Conservation (phyloP, 192 early-diverging fungal species). For the Endogone sp. region DNA sequence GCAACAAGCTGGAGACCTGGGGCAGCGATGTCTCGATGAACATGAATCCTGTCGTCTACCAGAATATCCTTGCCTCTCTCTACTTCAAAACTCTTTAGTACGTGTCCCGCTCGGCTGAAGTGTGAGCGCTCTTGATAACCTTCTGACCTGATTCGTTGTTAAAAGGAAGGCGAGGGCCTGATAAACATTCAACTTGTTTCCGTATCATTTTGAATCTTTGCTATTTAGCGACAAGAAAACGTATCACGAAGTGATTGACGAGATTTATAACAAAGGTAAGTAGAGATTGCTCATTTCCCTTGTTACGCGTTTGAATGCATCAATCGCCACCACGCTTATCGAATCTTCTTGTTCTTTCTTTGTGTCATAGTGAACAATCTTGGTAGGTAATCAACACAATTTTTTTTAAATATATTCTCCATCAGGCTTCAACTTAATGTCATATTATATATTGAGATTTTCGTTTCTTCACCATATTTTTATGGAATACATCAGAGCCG, state of each 20-base stretch:
- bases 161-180: not conserved
- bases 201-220: too few relatives aligned
- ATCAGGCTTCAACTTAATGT: not conserved
- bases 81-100: constrained; percentile 76
- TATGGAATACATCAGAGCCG: constrained; percentile 47
- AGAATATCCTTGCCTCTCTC: constrained; percentile 68
- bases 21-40: constrained; percentile 83
- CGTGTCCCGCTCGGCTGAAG: constrained; percentile 19
- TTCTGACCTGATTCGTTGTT: not conserved
- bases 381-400: constrained; percentile 20
- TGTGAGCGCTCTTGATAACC: not conserved
- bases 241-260: constrained; percentile 74
- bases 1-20: constrained; percentile 59
- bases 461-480: constrained; percentile 5
- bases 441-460: not conserved
- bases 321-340: not conserved
- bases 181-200: not conserved
- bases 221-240: constrained; percentile 59
- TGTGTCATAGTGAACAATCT: constrained; percentile 26
- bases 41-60: constrained; percentile 64
- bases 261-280: constrained; percentile 66
- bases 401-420: not conserved
- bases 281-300: not conserved
- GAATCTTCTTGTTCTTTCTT: constrained; percentile 5
- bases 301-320: not conserved